These are phyloP conservation scores for Trichoderma citrinoviride DNA, from an alignment of 2,329 filamentous ascomycete genomes.

Conservation along the genomic window DNA sequence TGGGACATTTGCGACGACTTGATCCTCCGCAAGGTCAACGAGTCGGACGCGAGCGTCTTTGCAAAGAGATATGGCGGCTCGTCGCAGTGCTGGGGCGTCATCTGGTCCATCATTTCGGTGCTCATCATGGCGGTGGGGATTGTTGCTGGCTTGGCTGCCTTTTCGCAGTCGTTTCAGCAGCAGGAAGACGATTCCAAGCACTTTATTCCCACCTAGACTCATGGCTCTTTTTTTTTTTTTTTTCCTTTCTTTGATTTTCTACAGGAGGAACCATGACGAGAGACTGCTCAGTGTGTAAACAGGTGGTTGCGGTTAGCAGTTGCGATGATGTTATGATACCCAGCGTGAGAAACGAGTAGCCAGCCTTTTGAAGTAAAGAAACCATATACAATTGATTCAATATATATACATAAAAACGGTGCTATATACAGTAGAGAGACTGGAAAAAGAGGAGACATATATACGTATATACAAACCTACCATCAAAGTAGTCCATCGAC, in stretches of 20 bases:
- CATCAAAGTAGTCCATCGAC: neutral
- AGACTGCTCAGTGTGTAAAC: no score
- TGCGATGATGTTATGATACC: slow-evolving; percentile 19
- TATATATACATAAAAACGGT: neutral
- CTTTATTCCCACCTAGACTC: slow-evolving; percentile 54
- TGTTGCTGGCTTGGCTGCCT: slow-evolving; percentile 72
- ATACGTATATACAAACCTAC: slow-evolving; percentile 15
- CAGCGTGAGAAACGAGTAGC: neutral
- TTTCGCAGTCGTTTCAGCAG: slow-evolving; percentile 66
- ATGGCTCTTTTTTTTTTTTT: neutral
- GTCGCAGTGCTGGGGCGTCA: slow-evolving; percentile 75
- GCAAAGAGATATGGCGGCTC: slow-evolving; percentile 75
- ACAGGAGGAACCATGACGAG: no score
- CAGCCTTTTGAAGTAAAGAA: neutral
- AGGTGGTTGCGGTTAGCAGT: neutral
- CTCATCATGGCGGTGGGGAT: slow-evolving; percentile 71
- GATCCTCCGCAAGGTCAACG: slow-evolving; percentile 76
- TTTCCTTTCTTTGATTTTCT: no score
- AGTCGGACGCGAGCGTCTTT: slow-evolving; percentile 75
- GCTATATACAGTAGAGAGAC: slow-evolving; percentile 18
- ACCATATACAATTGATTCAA: slow-evolving; percentile 15
- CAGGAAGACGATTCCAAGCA: slow-evolving; percentile 67
- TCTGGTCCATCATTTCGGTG: slow-evolving; percentile 73
- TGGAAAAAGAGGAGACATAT: no score
- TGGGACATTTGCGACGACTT: slow-evolving; percentile 86